Percentiles rank a stretch among this genome's conserved stretches.
Evolutionary conservation across 1,284 basidiomycete species (phyloP).

Genomic region (Microbotryum violaceum): DNA sequence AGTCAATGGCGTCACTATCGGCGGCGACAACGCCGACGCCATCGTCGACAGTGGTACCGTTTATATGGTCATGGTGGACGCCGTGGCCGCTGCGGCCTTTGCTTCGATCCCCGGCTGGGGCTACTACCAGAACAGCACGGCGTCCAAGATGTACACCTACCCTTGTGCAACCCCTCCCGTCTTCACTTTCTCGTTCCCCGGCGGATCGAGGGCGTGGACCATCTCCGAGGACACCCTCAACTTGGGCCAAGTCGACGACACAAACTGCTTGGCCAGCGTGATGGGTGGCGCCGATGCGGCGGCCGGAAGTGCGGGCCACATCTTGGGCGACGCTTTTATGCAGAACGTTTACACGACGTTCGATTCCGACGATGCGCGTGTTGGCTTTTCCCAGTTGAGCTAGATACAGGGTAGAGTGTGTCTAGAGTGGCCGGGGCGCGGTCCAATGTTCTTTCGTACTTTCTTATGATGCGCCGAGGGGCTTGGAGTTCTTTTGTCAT

Average conservation of each 20-base stretch:
- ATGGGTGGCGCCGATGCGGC: constrained; percentile 37
- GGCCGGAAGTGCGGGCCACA: constrained; percentile 39
- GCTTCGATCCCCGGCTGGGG: constrained; percentile 29
- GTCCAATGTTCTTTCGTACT: too few species aligned
- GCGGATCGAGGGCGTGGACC: constrained; percentile 17
- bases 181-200: constrained; percentile 38
- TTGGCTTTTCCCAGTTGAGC: constrained; percentile 39
- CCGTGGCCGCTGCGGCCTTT: too few species aligned
- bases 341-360: constrained; percentile 41
- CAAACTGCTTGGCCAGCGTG: constrained; percentile 29
- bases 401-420: too few species aligned
- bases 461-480: too few species aligned
- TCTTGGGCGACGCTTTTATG: constrained; percentile 42
- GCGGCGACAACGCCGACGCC: too few species aligned
- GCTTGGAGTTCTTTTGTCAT: too few species aligned
- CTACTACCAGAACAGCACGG: constrained; percentile 33
- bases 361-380: constrained; percentile 41
- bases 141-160: constrained; percentile 26
- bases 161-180: constrained; percentile 37
- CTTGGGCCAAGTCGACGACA: constrained; percentile 27
- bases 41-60: too few species aligned
- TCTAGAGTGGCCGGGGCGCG: too few species aligned
- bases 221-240: constrained; percentile 24
- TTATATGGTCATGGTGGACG: too few species aligned
- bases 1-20: too few species aligned